Evolutionary conservation across 192 early-diverging fungal species (phyloP), one percentile per base, ranked within the genome.

Genomic region (Cetraspora pellucida): DNA sequence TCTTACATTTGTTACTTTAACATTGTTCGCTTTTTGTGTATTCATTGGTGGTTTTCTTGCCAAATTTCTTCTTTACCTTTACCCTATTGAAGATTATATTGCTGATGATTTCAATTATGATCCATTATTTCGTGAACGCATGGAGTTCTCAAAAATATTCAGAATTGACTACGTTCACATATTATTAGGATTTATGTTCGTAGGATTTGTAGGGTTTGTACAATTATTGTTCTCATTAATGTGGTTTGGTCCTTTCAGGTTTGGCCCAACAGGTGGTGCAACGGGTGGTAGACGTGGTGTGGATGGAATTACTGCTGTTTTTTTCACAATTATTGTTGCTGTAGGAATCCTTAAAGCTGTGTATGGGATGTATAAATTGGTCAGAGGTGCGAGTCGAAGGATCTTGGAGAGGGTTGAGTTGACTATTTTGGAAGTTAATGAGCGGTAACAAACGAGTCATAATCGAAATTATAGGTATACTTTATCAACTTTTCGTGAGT

Each of bases 161-260:
- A 68, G 45, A 44, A 79, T 85, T 50, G 84, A 85, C 28, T 77
- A 77, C 58, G 50, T 70, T n/a, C 79, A 85, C 50, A 73, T 82
- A 70, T 59, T 74, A 16, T 81, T 81, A 72, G 84, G 84, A 47
- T 78, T 80, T 21, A 67, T 81, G 64, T 81, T 85, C 78, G 84
- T 83, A 25, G 82, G 84, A 47, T 72, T 81, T 17, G 49, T 85
- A 65, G 84, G 84, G 59, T 85, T 85, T 30, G 7, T 85, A n/a
- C 84, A 85, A 70, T 43, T 82, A 19, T 60, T 83, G 17, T 27
- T 84, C 13, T 81, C 81, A 10, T 63, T 77, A 5, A 31, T 81
- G 23, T 85, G 81, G 84, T 74, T 80, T 73, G 81, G 84, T 0
- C 81, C 81, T 2, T 80, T 78, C 58, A 75, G 81, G 47, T 65